Conservation (phyloP, 1,284 basidiomycete genomes). For the Peniophora sp. region DNA sequence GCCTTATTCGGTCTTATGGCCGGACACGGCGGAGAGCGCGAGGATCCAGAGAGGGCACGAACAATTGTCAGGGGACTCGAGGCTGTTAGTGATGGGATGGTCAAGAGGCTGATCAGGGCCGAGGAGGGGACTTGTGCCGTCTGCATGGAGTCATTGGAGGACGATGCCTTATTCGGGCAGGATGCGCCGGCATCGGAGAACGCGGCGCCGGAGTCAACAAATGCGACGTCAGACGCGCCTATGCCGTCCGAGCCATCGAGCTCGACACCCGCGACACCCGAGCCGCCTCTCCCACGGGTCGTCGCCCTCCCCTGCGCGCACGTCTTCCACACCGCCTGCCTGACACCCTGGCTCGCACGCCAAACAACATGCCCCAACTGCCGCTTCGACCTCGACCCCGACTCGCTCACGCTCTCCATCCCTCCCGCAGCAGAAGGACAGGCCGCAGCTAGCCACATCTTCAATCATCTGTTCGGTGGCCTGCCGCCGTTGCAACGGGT, state of each 20-base stretch:
- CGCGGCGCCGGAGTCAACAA: too few relatives aligned
- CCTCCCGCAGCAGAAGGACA: too few relatives aligned
- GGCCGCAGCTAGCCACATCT: too few relatives aligned
- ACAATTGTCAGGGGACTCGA: constrained; percentile 56
- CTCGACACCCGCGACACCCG: constrained; percentile 13
- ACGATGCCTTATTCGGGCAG: constrained; percentile 27
- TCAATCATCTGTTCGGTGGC: constrained; percentile 1
- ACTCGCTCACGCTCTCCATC: constrained; percentile 41
- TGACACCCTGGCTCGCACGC: constrained; percentile 72
- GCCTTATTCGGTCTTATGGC: constrained; percentile 13
- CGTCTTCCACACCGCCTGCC: constrained; percentile 68
- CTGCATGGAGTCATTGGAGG: constrained; percentile 63
- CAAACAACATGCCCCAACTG: constrained; percentile 78
- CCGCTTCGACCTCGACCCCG: constrained; percentile 72
- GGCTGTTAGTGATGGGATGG: constrained; percentile 54
- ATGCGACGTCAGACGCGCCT: constrained; percentile 12
- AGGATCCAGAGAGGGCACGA: constrained; percentile 59
- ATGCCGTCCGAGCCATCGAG: constrained; percentile 10
- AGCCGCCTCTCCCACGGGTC: constrained; percentile 27
- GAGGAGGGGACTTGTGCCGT: constrained; percentile 56
- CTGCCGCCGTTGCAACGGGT: too few relatives aligned
- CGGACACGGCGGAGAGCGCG: constrained; percentile 26
- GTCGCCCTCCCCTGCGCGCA: constrained; percentile 70
- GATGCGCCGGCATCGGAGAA: constrained; percentile 15
- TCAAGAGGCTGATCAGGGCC: constrained; percentile 57